Evolutionary conservation across 805 yeast genomes (phyloP).

Genomic region (Cyberlindnera euphorbiae): DNA sequence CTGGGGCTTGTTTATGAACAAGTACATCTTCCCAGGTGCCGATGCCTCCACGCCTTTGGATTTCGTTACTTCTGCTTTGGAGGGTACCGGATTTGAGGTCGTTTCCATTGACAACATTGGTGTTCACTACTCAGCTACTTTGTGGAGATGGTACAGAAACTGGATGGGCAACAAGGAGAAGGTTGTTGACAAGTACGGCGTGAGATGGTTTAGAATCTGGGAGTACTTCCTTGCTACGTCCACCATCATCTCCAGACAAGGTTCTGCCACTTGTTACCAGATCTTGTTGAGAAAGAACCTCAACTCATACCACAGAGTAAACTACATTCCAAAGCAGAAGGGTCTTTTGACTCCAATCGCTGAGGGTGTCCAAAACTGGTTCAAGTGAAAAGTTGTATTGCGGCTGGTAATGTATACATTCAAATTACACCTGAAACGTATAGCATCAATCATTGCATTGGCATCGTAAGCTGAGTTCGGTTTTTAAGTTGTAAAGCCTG

Average conservation of each 20-base stretch:
- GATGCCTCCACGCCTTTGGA: conserved; percentile 94
- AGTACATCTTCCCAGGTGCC: conserved; percentile 95
- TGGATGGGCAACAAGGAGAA: conserved; percentile 82
- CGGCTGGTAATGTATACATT: neutral
- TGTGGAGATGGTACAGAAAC: conserved; percentile 93
- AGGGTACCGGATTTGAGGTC: conserved; percentile 82
- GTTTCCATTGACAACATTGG: conserved; percentile 84
- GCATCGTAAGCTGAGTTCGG: no score
- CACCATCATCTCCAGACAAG: conserved; percentile 84
- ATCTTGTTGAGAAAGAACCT: conserved; percentile 86
- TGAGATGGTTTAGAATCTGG: conserved; percentile 91
- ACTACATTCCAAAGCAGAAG: conserved; percentile 72
- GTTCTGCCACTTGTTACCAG: conserved; percentile 89
- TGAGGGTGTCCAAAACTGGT: conserved; percentile 52
- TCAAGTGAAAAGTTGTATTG: conserved; percentile 30
- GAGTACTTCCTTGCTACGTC: conserved; percentile 83
- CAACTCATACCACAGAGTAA: conserved; percentile 78
- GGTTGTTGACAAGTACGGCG: conserved; percentile 75
- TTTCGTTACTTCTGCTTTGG: conserved; percentile 71
- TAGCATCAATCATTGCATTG: no score
- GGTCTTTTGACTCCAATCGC: conserved; percentile 60
- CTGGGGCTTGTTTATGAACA: conserved; percentile 96
- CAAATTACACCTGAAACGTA: neutral
- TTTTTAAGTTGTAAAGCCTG: neutral
- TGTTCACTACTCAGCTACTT: conserved; percentile 85